Percentiles rank a stretch among this genome's conserved stretches.
These are phyloP conservation scores for Fusarium napiforme DNA, from an alignment of 2,329 filamentous ascomycete genomes.

Conservation along the genomic window DNA sequence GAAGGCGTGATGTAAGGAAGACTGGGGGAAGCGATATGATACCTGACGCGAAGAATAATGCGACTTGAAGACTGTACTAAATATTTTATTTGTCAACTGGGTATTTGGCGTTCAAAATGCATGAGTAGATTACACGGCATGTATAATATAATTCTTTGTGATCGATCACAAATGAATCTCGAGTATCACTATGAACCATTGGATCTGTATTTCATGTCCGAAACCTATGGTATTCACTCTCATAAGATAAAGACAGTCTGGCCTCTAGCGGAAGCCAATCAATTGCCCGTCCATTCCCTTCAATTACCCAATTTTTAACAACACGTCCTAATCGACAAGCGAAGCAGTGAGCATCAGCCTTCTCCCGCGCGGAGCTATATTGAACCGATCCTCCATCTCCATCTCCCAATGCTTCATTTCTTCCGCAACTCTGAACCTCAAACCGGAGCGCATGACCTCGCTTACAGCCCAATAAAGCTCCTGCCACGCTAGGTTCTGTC, in stretches of 20 bases:
- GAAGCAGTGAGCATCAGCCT: background rate
- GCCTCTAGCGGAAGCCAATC: too few relatives aligned
- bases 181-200: background rate
- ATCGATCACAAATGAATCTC: background rate
- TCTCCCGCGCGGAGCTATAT: background rate
- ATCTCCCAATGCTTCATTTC: background rate
- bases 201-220: too few relatives aligned
- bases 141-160: background rate
- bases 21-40: background rate
- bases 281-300: too few relatives aligned
- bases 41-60: background rate
- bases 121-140: background rate
- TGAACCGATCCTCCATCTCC: background rate
- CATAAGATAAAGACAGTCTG: background rate
- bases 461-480: background rate
- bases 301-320: rapidly evolving
- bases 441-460: background rate
- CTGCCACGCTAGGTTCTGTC: background rate
- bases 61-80: background rate
- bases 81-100: background rate
- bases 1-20: background rate
- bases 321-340: background rate
- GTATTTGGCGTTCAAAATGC: background rate
- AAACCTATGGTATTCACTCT: background rate
- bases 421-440: background rate